phyloP scores from a whole-genome alignment of 108 stramenopile genomes.

The Fragilaria crotonensis region DNA sequence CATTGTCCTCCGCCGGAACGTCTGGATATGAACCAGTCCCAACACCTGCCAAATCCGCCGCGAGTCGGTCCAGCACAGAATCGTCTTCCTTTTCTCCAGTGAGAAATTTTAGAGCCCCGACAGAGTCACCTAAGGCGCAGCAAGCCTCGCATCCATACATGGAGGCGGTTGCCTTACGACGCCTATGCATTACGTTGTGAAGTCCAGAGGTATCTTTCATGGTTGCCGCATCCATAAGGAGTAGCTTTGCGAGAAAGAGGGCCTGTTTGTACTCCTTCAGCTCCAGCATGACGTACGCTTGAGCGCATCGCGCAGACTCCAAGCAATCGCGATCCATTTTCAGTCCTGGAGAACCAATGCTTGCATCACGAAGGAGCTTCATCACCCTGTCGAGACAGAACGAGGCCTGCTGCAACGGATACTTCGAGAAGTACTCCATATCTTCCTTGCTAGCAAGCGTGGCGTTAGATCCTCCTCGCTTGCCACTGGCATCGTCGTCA shows the following conservation, averaged over 20 bases:
- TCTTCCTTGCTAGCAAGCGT: not conserved
- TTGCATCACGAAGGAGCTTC: slow-evolving; percentile 7
- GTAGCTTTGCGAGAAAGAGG: slow-evolving; percentile 31
- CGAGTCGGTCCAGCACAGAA: slow-evolving; percentile 36
- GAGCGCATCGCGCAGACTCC: slow-evolving; percentile 26
- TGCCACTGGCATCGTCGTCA: not conserved
- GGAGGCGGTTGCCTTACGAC: slow-evolving; percentile 39
- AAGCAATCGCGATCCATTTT: slow-evolving; percentile 5
- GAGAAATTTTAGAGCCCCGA: slow-evolving; percentile 34
- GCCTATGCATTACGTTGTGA: slow-evolving; percentile 4
- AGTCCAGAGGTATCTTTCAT: not conserved
- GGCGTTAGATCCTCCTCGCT: not conserved
- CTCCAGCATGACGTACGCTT: slow-evolving; percentile 54
- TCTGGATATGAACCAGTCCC: slow-evolving; percentile 2
- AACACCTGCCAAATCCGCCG: slow-evolving; percentile 26
- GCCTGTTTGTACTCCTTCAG: slow-evolving; percentile 32
- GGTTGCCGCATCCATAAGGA: slow-evolving; percentile 5
- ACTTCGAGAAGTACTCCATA: slow-evolving; percentile 5
- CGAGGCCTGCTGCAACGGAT: slow-evolving; percentile 19
- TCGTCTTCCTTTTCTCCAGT: slow-evolving; percentile 38
- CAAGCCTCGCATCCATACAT: slow-evolving; percentile 66
- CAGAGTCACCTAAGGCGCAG: slow-evolving; percentile 34
- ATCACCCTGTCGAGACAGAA: slow-evolving; percentile 21
- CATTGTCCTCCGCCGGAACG: slow-evolving; percentile 14
- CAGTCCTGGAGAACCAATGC: not conserved